These are phyloP conservation scores for Xylaria multiplex DNA, from an alignment of 2,329 filamentous ascomycete genomes.

Conservation along the genomic window DNA sequence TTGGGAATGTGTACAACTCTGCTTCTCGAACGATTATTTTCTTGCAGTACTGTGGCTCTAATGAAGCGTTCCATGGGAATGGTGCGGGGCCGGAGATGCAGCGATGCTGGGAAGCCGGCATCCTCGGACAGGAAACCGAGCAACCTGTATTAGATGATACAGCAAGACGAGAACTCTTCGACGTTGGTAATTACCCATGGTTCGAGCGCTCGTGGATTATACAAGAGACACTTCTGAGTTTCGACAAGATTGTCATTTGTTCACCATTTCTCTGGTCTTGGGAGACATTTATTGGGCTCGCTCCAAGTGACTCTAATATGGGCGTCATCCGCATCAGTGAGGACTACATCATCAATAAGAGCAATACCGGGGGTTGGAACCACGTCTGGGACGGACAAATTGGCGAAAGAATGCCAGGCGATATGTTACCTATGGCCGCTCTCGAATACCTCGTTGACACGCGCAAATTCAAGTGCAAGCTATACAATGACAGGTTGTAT, in stretches of 20 bases:
- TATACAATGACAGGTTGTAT: conserved; percentile 7
- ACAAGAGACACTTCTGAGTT: conserved; percentile 15
- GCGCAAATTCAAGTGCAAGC: conserved; percentile 13
- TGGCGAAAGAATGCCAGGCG: conserved; percentile 15
- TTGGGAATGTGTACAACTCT: conserved; percentile 28
- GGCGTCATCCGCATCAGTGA: conserved; percentile 13
- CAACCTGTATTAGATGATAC: conserved; percentile 6
- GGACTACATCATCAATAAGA: conserved; percentile 12
- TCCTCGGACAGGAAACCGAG: not conserved
- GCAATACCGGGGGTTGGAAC: conserved; percentile 15
- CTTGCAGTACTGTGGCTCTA: conserved; percentile 5
- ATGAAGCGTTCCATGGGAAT: conserved; percentile 8
- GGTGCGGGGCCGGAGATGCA: conserved; percentile 17
- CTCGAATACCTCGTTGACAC: conserved; percentile 18
- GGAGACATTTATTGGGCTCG: conserved; percentile 4
- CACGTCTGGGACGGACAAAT: conserved; percentile 14
- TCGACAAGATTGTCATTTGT: conserved; percentile 8
- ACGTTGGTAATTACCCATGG: conserved; percentile 4
- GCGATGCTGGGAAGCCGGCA: conserved; percentile 3
- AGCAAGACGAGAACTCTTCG: conserved; percentile 3
- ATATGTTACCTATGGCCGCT: conserved; percentile 7
- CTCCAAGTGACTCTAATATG: not conserved
- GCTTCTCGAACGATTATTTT: conserved; percentile 18
- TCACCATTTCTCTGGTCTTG: conserved; percentile 10
- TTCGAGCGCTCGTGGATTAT: conserved; percentile 13